These are phyloP conservation scores for Botrytis galanthina DNA, from an alignment of 2,329 filamentous ascomycete species.

Conservation along the genomic window DNA sequence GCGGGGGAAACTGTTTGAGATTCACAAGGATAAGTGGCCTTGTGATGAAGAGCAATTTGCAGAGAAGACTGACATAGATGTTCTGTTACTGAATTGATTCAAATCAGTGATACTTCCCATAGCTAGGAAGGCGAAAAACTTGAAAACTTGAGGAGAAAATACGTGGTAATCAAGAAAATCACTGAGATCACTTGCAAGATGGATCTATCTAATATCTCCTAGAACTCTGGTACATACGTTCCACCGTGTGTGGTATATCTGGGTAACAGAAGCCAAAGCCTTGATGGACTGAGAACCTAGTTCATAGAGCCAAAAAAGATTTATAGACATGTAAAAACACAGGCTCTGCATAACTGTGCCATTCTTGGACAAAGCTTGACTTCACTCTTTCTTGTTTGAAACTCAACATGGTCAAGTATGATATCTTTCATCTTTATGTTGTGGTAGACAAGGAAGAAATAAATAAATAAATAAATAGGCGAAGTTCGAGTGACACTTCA, in stretches of 20 bases:
- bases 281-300: neutral
- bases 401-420: neutral
- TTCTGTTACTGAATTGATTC: neutral
- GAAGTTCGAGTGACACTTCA: neutral
- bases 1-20: rapidly evolving
- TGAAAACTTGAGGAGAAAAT: neutral
- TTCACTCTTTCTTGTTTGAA: rapidly evolving
- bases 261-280: neutral
- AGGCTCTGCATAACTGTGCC: neutral
- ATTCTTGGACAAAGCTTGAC: neutral
- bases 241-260: neutral
- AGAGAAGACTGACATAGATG: neutral
- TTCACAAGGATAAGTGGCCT: neutral
- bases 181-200: neutral
- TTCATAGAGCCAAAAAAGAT: neutral
- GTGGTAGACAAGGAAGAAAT: neutral
- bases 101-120: neutral
- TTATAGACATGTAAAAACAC: neutral
- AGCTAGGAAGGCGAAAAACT: neutral
- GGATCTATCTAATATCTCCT: neutral
- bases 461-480: neutral
- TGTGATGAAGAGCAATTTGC: neutral
- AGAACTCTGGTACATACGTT: neutral
- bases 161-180: rapidly evolving
- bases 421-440: neutral